phyloP scores from a whole-genome alignment of 1,284 basidiomycete species.

The Apiotrichum brassicae region DNA sequence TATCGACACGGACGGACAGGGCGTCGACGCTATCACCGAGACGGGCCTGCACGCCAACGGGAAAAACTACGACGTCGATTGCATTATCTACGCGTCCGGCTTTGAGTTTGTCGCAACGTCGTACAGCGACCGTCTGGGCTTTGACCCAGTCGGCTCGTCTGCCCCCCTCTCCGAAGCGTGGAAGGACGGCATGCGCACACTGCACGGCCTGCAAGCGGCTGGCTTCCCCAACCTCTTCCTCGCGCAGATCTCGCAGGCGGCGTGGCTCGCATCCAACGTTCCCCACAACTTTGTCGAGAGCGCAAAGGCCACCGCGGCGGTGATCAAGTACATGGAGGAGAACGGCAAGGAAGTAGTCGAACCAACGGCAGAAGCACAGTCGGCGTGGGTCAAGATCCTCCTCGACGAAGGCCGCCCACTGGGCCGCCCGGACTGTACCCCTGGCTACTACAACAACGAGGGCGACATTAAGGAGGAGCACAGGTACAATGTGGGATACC shows the following conservation, averaged over 20 bases:
- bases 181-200: neutral
- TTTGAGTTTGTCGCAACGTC: neutral
- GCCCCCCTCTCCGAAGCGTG: neutral
- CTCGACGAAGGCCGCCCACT: neutral
- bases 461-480: neutral
- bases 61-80: neutral
- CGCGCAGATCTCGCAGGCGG: neutral
- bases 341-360: neutral
- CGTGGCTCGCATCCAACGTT: neutral
- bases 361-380: neutral
- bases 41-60: neutral
- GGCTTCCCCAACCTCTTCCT: slow-evolving; percentile 4
- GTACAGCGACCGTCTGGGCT: neutral
- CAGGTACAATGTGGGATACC: neutral
- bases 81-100: neutral
- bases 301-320: neutral
- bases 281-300: neutral
- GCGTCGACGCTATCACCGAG: neutral
- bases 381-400: neutral
- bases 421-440: neutral
- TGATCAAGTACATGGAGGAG: neutral
- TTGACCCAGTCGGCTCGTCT: neutral
- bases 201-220: neutral
- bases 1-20: neutral
- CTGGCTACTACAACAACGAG: slow-evolving; percentile 2